These are phyloP conservation scores for Megacollybia marginata DNA, from an alignment of 768 basidiomycete genomes.

Conservation along the genomic window DNA sequence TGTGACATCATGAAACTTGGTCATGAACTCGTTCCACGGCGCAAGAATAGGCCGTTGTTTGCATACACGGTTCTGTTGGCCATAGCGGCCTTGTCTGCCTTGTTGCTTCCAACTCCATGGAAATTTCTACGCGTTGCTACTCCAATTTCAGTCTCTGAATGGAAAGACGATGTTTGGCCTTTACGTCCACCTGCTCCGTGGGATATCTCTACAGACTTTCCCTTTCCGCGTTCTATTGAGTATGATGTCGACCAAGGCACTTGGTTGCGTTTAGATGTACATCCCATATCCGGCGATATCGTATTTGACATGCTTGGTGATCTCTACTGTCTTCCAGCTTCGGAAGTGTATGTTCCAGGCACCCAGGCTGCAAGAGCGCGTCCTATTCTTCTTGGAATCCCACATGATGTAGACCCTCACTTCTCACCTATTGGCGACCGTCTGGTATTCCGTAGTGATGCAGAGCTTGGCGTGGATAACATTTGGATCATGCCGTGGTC, in stretches of 20 bases:
- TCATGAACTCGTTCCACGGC: too few relatives aligned
- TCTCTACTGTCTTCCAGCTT: conserved; percentile 58
- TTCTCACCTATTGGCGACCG: conserved; percentile 63
- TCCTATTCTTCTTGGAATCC: conserved; percentile 57
- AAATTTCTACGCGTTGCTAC: too few relatives aligned
- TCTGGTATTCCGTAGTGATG: conserved; percentile 68
- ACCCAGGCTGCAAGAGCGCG: conserved; percentile 32
- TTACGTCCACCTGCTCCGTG: conserved; percentile 50
- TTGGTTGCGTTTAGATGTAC: conserved; percentile 69
- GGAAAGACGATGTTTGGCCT: conserved; percentile 57
- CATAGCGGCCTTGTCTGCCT: neutral
- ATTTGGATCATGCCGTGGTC: conserved; percentile 66
- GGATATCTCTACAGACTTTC: conserved; percentile 74
- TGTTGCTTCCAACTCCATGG: neutral
- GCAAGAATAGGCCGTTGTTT: neutral
- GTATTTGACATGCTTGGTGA: conserved; percentile 74
- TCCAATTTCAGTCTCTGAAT: conserved; percentile 12
- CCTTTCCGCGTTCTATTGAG: conserved; percentile 55
- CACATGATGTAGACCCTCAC: conserved; percentile 64
- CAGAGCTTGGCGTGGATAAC: conserved; percentile 65
- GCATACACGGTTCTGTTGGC: neutral
- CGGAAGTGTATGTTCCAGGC: conserved; percentile 17
- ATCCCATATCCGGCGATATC: conserved; percentile 62
- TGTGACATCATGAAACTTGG: too few relatives aligned
- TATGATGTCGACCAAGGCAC: conserved; percentile 72